Conservation (phyloP, 2,329 filamentous ascomycete species). For the Colletotrichum tanaceti region DNA sequence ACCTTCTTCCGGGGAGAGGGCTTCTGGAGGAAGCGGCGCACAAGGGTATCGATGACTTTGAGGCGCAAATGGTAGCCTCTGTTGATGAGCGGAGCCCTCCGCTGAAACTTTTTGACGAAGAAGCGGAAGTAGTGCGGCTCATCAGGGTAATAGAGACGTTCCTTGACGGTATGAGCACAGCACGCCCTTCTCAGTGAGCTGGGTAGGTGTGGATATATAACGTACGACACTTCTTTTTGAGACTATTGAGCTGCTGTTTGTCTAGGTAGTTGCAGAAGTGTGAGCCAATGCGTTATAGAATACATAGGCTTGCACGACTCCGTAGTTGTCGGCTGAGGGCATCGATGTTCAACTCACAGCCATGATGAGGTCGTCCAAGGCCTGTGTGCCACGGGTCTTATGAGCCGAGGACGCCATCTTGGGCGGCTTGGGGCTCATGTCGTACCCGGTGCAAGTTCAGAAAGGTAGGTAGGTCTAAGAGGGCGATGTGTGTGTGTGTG, state of each 20-base stretch:
- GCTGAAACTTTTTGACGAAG: slow-evolving; percentile 86
- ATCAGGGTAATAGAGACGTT: slow-evolving; percentile 78
- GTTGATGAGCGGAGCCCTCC: slow-evolving; percentile 89
- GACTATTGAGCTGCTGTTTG: slow-evolving; percentile 91
- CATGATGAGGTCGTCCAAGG: slow-evolving; percentile 65
- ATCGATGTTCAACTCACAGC: slow-evolving; percentile 55
- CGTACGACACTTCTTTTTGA: slow-evolving; percentile 91
- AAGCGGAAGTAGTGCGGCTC: slow-evolving; percentile 88
- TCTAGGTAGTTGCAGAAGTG: slow-evolving; percentile 59
- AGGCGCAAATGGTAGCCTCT: slow-evolving; percentile 89
- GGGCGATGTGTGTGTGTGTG: not conserved
- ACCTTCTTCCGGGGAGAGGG: slow-evolving; percentile 71
- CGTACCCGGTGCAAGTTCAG: not conserved
- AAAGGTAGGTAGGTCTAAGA: not conserved
- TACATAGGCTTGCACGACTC: not conserved
- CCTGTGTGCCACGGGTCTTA: slow-evolving; percentile 22
- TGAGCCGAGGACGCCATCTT: slow-evolving; percentile 21
- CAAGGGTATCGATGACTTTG: slow-evolving; percentile 80
- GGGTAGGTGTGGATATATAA: not conserved
- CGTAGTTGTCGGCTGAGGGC: not conserved
- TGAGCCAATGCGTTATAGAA: slow-evolving; percentile 17
- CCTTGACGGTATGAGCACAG: slow-evolving; percentile 6
- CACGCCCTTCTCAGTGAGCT: not conserved
- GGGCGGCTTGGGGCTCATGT: slow-evolving; percentile 1
- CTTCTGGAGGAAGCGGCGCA: slow-evolving; percentile 76